A percentile compares a stretch with the other conserved stretches of the same genome.
These are phyloP conservation scores for Amanita molliuscula DNA, from an alignment of 768 basidiomycete species.

Conservation along the genomic window DNA sequence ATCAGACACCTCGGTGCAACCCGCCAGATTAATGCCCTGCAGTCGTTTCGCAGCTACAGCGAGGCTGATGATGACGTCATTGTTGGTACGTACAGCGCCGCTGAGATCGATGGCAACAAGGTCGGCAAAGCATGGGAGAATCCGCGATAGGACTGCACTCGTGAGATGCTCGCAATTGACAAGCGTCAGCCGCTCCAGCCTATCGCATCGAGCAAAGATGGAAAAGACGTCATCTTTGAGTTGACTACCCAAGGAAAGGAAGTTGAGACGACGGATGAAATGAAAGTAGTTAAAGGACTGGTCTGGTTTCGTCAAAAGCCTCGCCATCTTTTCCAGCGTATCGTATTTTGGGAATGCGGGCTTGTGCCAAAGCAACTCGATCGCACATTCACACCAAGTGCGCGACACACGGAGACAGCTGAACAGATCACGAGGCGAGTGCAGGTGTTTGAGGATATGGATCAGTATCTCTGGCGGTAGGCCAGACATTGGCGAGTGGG, in stretches of 20 bases:
- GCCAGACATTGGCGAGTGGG: conserved; percentile 47
- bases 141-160: conserved; percentile 47
- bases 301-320: conserved; percentile 49
- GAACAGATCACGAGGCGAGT: conserved; percentile 64
- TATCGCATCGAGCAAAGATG: conserved; percentile 61
- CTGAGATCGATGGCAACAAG: conserved; percentile 83
- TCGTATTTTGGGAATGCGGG: conserved; percentile 62
- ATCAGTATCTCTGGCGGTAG: conserved; percentile 90
- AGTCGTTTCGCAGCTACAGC: conserved; percentile 61
- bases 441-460: conserved; percentile 81
- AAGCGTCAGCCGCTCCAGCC: conserved; percentile 84
- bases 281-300: conserved; percentile 81
- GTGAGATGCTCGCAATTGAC: conserved; percentile 67
- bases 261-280: conserved; percentile 88
- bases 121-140: conserved; percentile 63
- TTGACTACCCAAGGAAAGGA: conserved; percentile 57
- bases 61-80: conserved; percentile 62
- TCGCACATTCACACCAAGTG: conserved; percentile 92
- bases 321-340: conserved; percentile 72
- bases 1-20: conserved; percentile 77
- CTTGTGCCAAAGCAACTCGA: conserved; percentile 91
- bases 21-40: conserved; percentile 87
- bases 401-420: conserved; percentile 73
- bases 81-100: conserved; percentile 57
- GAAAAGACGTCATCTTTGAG: conserved; percentile 69